Percentiles rank a stretch among this genome's conserved stretches.
These are phyloP conservation scores for Malbranchea cinnamomea DNA, from an alignment of 2,329 filamentous ascomycete species.

Conservation along the genomic window DNA sequence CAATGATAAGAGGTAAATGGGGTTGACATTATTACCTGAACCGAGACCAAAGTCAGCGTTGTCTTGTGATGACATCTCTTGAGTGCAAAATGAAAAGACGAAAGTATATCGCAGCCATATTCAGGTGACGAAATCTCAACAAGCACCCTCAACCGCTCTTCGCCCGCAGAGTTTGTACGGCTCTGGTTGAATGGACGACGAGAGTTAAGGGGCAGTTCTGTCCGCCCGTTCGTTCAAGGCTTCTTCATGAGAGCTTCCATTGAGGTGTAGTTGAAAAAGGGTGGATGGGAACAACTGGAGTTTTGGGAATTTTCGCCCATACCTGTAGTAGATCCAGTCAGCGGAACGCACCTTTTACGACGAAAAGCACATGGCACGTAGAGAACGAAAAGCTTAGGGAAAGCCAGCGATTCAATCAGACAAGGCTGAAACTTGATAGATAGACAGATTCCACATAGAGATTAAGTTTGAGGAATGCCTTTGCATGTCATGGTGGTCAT, in stretches of 20 bases:
- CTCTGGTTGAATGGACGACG: conserved; percentile 38
- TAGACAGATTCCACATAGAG: conserved; percentile 47
- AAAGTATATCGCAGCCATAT: conserved; percentile 12
- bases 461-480: conserved; percentile 57
- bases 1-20: conserved; percentile 14
- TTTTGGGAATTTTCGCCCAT: too few relatives aligned
- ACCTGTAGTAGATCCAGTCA: too few relatives aligned
- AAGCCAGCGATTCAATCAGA: conserved; percentile 34
- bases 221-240: conserved; percentile 55
- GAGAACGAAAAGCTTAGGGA: too few relatives aligned
- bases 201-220: conserved; percentile 42
- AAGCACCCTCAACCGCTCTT: conserved; percentile 39
- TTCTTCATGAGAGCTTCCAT: conserved; percentile 37
- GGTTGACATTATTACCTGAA: too few relatives aligned
- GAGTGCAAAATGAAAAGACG: conserved; percentile 10
- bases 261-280: conserved; percentile 7
- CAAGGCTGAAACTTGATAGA: conserved; percentile 54
- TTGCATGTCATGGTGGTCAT: conserved; percentile 48
- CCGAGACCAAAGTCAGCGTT: too few relatives aligned
- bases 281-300: too few relatives aligned
- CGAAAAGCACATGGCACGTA: too few relatives aligned
- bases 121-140: conserved; percentile 58
- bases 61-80: too few relatives aligned
- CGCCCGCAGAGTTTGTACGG: conserved; percentile 52
- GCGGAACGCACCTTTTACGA: too few relatives aligned